These are phyloP conservation scores for Asclepias syriaca DNA, from an alignment of 257 asterid species.

Conservation along the genomic window DNA sequence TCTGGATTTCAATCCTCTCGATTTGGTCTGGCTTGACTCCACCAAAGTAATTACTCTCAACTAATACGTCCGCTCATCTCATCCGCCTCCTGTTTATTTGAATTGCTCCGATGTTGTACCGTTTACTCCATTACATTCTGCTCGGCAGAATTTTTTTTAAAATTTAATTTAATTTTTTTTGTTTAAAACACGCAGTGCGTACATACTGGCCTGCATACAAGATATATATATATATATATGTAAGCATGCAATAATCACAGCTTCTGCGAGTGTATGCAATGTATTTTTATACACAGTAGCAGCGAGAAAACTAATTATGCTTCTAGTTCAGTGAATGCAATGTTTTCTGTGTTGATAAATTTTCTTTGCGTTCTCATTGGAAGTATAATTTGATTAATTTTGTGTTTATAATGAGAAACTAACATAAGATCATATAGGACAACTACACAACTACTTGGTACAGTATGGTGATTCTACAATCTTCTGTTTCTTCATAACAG, in stretches of 20 bases:
- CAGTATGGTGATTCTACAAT: background rate
- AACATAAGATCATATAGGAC: background rate
- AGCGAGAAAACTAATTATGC: background rate
- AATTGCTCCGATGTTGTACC: background rate
- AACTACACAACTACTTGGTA: background rate
- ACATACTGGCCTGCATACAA: background rate
- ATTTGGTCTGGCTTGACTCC: constrained; percentile 96
- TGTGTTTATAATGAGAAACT: background rate
- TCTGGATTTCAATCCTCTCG: constrained; percentile 95
- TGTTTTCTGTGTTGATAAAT: background rate
- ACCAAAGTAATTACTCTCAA: constrained; percentile 49
- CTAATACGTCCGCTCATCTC: background rate
- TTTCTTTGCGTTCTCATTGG: background rate
- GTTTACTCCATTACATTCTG: background rate
- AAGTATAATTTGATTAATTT: background rate
- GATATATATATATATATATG: background rate
- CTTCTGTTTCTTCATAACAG: background rate
- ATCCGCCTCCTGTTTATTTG: background rate
- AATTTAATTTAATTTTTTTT: background rate
- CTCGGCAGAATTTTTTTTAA: background rate
- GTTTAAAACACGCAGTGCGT: no score
- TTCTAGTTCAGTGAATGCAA: background rate
- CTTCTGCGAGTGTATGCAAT: background rate
- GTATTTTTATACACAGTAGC: background rate
- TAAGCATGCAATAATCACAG: background rate